Conservation (phyloP, 768 basidiomycete species). For the Boletus sensibilis region DNA sequence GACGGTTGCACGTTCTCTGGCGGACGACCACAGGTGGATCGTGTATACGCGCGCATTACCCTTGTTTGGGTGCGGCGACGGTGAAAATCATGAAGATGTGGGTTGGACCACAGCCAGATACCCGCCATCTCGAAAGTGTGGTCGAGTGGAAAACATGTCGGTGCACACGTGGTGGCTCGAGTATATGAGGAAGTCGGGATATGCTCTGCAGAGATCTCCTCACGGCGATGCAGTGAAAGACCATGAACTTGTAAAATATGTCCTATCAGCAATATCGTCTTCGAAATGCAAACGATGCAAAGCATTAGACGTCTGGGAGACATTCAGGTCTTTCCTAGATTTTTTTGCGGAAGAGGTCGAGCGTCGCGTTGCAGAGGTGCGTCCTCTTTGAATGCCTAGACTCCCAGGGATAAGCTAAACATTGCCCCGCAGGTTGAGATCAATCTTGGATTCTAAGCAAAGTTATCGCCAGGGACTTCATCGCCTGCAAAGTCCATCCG, state of each 20-base stretch:
- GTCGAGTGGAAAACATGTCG: background rate
- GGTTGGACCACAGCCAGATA: background rate
- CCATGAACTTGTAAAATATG: background rate
- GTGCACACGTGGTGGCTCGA: conserved; percentile 17
- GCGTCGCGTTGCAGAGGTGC: conserved; percentile 4
- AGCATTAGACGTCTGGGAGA: background rate
- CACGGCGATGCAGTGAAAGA: conserved; percentile 1
- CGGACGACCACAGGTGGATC: conserved; percentile 14
- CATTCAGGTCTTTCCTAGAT: conserved; percentile 12
- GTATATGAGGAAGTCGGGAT: conserved; percentile 15
- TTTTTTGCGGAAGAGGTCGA: conserved; percentile 9
- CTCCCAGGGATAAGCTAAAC: background rate
- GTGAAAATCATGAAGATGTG: background rate
- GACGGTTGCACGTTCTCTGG: background rate
- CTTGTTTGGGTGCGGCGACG: conserved; percentile 2
- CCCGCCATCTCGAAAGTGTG: background rate
- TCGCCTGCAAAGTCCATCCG: background rate
- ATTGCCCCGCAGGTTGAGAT: conserved; percentile 8
- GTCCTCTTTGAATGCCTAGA: background rate
- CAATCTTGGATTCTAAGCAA: conserved; percentile 2
- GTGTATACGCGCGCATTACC: too few relatives aligned
- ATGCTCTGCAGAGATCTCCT: conserved; percentile 1
- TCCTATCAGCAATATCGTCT: background rate
- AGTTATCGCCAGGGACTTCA: background rate
- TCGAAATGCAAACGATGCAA: conserved; percentile 4